These are phyloP conservation scores for Kondoa malvinella DNA, from an alignment of 768 basidiomycete genomes.

Conservation along the genomic window DNA sequence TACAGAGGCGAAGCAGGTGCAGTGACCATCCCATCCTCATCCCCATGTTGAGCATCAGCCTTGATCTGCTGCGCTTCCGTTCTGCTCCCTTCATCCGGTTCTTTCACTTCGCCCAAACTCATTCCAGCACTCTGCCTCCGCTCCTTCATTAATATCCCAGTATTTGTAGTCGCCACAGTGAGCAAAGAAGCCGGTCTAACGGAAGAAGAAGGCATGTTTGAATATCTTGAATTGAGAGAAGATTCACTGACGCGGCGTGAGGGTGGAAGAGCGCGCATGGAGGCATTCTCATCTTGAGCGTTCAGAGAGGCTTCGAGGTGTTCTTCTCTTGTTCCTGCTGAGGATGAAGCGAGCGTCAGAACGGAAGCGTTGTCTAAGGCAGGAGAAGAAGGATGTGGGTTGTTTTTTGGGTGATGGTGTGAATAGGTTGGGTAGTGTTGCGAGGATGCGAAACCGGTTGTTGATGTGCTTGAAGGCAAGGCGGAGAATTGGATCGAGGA, in stretches of 20 bases:
- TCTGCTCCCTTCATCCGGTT: neutral
- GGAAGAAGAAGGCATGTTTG: neutral
- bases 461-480: slow-evolving; percentile 2
- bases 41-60: neutral
- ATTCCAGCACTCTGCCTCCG: neutral
- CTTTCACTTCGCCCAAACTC: neutral
- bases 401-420: slow-evolving; percentile 82
- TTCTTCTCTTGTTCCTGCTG: slow-evolving; percentile 42
- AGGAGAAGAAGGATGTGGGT: slow-evolving; percentile 78
- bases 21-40: neutral
- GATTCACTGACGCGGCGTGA: slow-evolving; percentile 31
- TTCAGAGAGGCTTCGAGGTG: slow-evolving; percentile 8
- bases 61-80: neutral
- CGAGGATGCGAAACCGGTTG: neutral
- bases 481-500: slow-evolving; percentile 6
- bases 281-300: slow-evolving; percentile 7
- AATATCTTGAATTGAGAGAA: neutral
- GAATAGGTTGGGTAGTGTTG: slow-evolving; percentile 51
- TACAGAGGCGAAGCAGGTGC: neutral
- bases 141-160: neutral
- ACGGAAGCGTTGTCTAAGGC: slow-evolving; percentile 83
- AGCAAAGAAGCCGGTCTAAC: neutral
- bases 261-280: slow-evolving; percentile 6
- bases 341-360: slow-evolving; percentile 82
- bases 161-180: neutral